A percentile compares a stretch with the other conserved stretches of the same genome.
These are phyloP conservation scores for Scutellaria baicalensis DNA, from an alignment of 257 asterid genomes.

Conservation along the genomic window DNA sequence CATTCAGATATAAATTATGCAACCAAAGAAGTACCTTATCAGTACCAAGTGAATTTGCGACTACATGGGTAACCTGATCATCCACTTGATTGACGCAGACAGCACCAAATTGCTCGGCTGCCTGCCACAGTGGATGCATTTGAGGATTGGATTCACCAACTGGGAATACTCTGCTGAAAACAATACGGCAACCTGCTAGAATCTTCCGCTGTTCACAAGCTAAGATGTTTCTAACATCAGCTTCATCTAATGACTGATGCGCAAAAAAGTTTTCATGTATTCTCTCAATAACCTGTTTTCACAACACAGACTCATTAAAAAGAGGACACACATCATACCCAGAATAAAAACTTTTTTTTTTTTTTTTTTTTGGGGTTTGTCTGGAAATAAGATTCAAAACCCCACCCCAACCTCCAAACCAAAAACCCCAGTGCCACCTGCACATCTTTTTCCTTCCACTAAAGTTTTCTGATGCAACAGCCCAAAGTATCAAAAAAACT, in stretches of 20 bases:
- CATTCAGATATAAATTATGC: neutral
- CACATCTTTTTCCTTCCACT: neutral
- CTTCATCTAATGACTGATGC: constrained; percentile 69
- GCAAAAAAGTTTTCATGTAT: constrained; percentile 68
- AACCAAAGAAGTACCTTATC: constrained; percentile 60
- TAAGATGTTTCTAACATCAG: constrained; percentile 85
- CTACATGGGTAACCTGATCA: constrained; percentile 97
- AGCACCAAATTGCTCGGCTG: constrained; percentile 97
- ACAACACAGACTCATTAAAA: constrained; percentile 6
- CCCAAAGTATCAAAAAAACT: neutral
- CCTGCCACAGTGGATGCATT: constrained; percentile 92
- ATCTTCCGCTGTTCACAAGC: constrained; percentile 80
- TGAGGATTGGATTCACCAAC: constrained; percentile 93
- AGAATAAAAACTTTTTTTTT: neutral
- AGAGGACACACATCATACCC: neutral
- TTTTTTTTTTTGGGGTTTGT: neutral
- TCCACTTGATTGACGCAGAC: constrained; percentile 77
- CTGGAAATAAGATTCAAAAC: neutral
- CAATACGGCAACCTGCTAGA: constrained; percentile 81
- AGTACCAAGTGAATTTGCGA: constrained; percentile 89
- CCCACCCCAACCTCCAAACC: neutral
- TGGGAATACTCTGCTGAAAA: constrained; percentile 93
- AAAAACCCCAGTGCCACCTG: neutral
- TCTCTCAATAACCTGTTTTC: constrained; percentile 75
- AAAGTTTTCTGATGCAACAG: neutral